Conservation (phyloP, 805 yeast species). For the Myxozyma nipponensis region DNA sequence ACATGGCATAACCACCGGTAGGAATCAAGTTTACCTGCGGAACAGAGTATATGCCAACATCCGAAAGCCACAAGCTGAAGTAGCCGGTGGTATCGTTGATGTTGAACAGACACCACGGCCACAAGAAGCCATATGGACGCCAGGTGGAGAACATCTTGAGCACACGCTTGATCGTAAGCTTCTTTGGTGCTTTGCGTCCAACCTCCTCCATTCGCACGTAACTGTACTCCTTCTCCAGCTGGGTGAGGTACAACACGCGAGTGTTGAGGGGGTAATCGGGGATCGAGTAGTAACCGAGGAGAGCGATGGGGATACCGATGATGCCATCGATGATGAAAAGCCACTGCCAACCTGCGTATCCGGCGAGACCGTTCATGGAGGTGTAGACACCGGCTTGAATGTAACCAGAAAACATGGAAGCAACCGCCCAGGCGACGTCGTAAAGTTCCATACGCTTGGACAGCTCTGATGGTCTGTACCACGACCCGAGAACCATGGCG, state of each 20-base stretch:
- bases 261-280: constrained; percentile 62
- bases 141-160: constrained; percentile 7
- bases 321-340: constrained; percentile 25
- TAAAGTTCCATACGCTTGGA: constrained; percentile 57
- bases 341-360: constrained; percentile 60
- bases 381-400: constrained; percentile 55
- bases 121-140: constrained; percentile 25
- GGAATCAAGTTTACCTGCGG: constrained; percentile 37
- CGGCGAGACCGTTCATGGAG: constrained; percentile 48
- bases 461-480: constrained; percentile 55
- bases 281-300: constrained; percentile 41
- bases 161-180: constrained; percentile 15
- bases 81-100: constrained; percentile 28
- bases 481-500: constrained; percentile 37
- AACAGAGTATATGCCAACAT: constrained; percentile 29
- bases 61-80: constrained; percentile 37
- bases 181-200: constrained; percentile 24
- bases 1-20: constrained; percentile 37
- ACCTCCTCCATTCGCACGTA: constrained; percentile 24
- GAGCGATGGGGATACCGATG: constrained; percentile 22
- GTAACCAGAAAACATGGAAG: constrained; percentile 58
- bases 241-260: constrained; percentile 47
- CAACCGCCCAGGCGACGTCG: constrained; percentile 61
- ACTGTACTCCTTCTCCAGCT: constrained; percentile 21
- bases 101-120: constrained; percentile 22